Evolutionary conservation across 129 eudicot species (phyloP), one percentile per base, ranked within the genome.

Genomic region (Ambrosia trifida): DNA sequence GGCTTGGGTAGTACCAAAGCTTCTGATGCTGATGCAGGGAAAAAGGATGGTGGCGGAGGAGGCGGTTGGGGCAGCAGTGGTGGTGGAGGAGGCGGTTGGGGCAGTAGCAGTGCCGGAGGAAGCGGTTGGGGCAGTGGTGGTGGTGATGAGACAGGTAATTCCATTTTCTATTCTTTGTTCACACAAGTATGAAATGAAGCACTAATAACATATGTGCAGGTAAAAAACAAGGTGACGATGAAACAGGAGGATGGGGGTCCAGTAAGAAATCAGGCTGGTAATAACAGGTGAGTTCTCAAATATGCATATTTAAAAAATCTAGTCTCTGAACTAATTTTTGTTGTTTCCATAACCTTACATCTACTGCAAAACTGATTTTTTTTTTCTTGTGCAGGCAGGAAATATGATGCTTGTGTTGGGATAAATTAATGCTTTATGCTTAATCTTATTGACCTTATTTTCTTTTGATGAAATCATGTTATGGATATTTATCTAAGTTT

Each of bases 1-100:
- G 83, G 76, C 0, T 70, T 72, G 75, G 78, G 81, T 66, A 75
- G 76, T 71, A 63, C 75, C 17, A 75, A 52, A 57, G 70, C 53
- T 17, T 68, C 75, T 68, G 76, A 72, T 28, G 78, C 68, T 11
- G 76, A 38, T n/a, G 53, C 20, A 13, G 80, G 51, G 3, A 77
- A 68, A 70, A 74, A 74, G 9, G 83, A 66, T 47, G 79, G 61
- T 24, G 65, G 66, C 1, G 76, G 66, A 66, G 69, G 75, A 41
- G 54, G 28, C n/a, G 46, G 63, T 13, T 69, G 80, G 83, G 74
- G 69, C 10, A 19, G 58, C 33, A 66, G 76, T 6, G 52, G 51
- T 9, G 61, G 69, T 47, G 53, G 40, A 8, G 59, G 31, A 53
- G 44, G 67, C 11, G 80, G 80, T 13, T 38, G 75, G 62, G 70